These are phyloP conservation scores for Dictyophora rubrovolvata DNA, from an alignment of 768 basidiomycete genomes.

Conservation along the genomic window DNA sequence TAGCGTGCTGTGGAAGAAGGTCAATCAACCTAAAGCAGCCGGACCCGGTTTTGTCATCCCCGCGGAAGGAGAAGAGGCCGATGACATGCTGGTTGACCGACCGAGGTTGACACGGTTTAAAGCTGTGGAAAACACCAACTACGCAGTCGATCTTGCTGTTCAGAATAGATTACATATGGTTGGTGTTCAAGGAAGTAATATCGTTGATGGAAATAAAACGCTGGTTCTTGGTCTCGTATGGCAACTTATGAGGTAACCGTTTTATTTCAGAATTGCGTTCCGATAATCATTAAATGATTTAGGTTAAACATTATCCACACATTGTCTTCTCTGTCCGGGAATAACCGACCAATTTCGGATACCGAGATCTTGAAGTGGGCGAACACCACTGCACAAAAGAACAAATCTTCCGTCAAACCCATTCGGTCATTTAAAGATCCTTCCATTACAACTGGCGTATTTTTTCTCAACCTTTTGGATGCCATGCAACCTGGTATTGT, in stretches of 20 bases:
- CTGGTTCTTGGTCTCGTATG: conserved; percentile 93
- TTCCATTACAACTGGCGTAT: conserved; percentile 74
- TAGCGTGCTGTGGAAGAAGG: conserved; percentile 87
- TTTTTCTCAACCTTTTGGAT: conserved; percentile 89
- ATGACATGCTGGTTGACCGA: conserved; percentile 75
- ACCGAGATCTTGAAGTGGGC: conserved; percentile 95
- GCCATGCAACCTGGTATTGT: conserved; percentile 91
- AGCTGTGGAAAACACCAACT: conserved; percentile 97
- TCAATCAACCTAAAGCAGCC: conserved; percentile 81
- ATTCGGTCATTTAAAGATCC: conserved; percentile 96
- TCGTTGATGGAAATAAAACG: conserved; percentile 88
- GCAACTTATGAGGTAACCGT: conserved; percentile 84
- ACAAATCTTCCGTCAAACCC: conserved; percentile 43
- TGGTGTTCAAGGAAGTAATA: conserved; percentile 95
- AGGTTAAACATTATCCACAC: conserved; percentile 89
- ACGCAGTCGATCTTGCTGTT: conserved; percentile 84
- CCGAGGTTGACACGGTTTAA: conserved; percentile 89
- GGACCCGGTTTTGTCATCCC: conserved; percentile 29
- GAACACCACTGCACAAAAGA: conserved; percentile 74
- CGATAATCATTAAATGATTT: not conserved
- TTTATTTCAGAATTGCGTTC: not conserved
- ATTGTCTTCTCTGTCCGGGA: conserved; percentile 56
- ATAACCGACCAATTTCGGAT: conserved; percentile 81
- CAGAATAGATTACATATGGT: conserved; percentile 93
- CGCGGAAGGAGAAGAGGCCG: conserved; percentile 63